A percentile compares a stretch with the other conserved stretches of the same genome.
Conservation (phyloP, 2,329 filamentous ascomycete species). For the Fusarium caatingaense region DNA sequence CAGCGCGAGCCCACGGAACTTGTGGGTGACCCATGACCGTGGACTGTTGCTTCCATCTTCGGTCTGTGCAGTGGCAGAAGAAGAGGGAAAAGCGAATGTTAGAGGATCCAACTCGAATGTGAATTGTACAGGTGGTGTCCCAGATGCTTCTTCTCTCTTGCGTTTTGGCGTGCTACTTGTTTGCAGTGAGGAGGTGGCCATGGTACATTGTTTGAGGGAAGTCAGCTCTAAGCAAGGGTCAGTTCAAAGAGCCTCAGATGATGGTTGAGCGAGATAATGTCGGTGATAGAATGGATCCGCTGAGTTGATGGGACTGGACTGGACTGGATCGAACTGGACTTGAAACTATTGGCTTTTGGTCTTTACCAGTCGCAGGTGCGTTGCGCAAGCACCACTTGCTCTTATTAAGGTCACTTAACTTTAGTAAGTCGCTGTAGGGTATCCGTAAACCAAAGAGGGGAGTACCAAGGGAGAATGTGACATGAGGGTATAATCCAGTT, state of each 20-base stretch:
- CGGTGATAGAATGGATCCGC: conserved; percentile 1
- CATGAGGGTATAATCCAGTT: conserved; percentile 10
- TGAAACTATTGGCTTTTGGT: conserved; percentile 8
- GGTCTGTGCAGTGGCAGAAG: conserved; percentile 44
- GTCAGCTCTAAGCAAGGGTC: not conserved
- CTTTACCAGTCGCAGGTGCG: conserved; percentile 1
- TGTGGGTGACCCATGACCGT: conserved; percentile 63
- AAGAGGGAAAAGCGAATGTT: conserved; percentile 40
- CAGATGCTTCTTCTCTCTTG: conserved; percentile 56
- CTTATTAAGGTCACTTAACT: conserved; percentile 21
- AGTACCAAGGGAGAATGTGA: conserved; percentile 7
- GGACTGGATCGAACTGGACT: not conserved
- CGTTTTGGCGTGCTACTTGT: conserved; percentile 56
- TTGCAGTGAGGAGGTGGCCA: conserved; percentile 43
- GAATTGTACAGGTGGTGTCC: conserved; percentile 55
- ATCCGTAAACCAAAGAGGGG: conserved; percentile 13
- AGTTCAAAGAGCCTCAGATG: conserved; percentile 7
- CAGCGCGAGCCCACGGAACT: conserved; percentile 64
- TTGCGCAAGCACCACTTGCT: conserved; percentile 32
- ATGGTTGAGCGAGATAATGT: conserved; percentile 6
- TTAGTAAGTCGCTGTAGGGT: conserved; percentile 1
- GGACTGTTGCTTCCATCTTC: conserved; percentile 65
- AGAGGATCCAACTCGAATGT: conserved; percentile 61
- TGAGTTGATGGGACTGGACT: conserved; percentile 2
- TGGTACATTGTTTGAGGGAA: conserved; percentile 31